Evolutionary conservation across 176 grass and related monocot genomes (phyloP).

Genomic region (Musa beccarii): DNA sequence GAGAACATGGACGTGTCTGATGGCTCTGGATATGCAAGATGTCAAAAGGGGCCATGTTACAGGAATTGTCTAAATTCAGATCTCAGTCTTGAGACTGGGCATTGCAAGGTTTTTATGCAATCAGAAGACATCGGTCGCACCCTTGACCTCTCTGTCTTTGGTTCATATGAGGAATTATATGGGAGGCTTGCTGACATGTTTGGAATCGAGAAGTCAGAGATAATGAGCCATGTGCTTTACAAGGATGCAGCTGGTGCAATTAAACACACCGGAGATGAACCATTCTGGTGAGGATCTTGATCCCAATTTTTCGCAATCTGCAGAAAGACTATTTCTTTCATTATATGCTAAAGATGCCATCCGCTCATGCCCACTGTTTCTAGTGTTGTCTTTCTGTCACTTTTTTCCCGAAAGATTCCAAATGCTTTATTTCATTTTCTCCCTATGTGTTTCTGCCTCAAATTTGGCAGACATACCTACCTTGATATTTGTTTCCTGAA

Average conservation of each 20-base stretch:
- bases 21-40: constrained; percentile 48
- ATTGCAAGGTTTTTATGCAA: constrained; percentile 76
- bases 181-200: constrained; percentile 50
- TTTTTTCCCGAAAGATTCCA: too few species aligned
- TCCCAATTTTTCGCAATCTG: neutral
- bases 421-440: too few species aligned
- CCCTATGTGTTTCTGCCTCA: too few species aligned
- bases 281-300: constrained; percentile 42
- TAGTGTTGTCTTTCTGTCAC: too few species aligned
- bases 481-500: too few species aligned
- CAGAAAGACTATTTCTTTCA: neutral
- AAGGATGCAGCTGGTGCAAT: constrained; percentile 42
- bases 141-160: constrained; percentile 46
- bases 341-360: neutral
- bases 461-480: too few species aligned
- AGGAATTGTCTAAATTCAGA: neutral
- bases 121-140: constrained; percentile 63
- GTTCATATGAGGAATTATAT: constrained; percentile 61
- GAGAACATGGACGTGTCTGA: constrained; percentile 50
- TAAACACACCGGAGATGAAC: constrained; percentile 46
- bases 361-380: neutral
- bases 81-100: constrained; percentile 30
- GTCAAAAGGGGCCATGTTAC: constrained; percentile 37
- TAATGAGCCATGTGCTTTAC: constrained; percentile 50
- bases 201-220: constrained; percentile 31